Percentiles rank a stretch among this genome's conserved stretches.
These are phyloP conservation scores for Thalassiosira pacifica DNA, from an alignment of 352 stramenopile species.

Conservation along the genomic window DNA sequence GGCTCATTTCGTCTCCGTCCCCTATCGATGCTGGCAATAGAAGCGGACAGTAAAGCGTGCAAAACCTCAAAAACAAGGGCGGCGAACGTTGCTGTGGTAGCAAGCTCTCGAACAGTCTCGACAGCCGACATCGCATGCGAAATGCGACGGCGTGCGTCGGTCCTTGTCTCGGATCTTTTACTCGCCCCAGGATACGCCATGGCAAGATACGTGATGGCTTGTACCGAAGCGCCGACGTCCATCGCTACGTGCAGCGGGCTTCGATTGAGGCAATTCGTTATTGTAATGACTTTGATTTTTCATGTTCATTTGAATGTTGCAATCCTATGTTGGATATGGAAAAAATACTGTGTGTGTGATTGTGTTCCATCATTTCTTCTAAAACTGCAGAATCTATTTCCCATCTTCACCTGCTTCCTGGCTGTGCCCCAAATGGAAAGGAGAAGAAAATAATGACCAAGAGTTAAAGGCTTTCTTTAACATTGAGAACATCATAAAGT, in stretches of 20 bases:
- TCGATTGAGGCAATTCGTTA: conserved; percentile 49
- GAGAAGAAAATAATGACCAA: too few species aligned
- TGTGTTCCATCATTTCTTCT: too few species aligned
- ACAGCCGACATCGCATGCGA: conserved; percentile 54
- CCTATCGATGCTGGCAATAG: conserved; percentile 37
- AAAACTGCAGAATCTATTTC: too few species aligned
- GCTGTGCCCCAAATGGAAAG: too few species aligned
- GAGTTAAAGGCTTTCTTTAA: conserved; percentile 34
- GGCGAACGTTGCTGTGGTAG: neutral
- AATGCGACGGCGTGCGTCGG: conserved; percentile 54
- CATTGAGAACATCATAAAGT: too few species aligned
- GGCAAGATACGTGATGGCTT: conserved; percentile 35
- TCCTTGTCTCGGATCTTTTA: conserved; percentile 56
- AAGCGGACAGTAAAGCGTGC: conserved; percentile 24
- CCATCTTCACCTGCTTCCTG: too few species aligned
- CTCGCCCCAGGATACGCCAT: conserved; percentile 24
- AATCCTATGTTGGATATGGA: too few species aligned
- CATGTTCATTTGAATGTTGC: too few species aligned
- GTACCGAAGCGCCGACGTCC: conserved; percentile 10
- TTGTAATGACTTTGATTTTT: too few species aligned
- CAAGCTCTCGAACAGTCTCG: conserved; percentile 54
- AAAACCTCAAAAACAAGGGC: conserved; percentile 36
- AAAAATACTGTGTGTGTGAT: too few species aligned
- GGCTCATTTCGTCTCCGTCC: conserved; percentile 50
- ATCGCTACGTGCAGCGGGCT: conserved; percentile 60